Base-by-base conservation (phyloP, 768 basidiomycete genomes). In the Boletus sp. region DNA sequence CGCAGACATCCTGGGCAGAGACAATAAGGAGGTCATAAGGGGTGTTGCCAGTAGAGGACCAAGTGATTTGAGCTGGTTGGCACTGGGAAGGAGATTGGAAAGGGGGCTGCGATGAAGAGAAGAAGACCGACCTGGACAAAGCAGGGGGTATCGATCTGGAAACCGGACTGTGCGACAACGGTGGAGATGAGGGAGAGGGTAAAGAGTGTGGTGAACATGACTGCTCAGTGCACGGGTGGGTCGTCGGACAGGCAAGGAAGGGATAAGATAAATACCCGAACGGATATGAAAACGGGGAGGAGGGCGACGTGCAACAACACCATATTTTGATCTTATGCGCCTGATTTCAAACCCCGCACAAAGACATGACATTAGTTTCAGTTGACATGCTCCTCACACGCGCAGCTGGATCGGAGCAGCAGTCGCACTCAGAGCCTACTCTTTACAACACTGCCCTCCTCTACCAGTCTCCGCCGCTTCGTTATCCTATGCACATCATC, bases 141-240 rank as follows among this genome's bases (percentile, higher is more conserved):
- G 4, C 49, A 9, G 38, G 87, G 85, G 25, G 79, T 79, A 59
- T 63, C 65, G 63, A 90, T 73, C 39, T 72, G 65, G 60, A 89
- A 79, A 19, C 72, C 75, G 54, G 57, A 58, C 41, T 65, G 64
- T 1, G 88, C 84, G 50, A 79, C 61, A 51, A 75, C 83, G 65
- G 74, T 74, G 58, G 66, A 75, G 64, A 82, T 62, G 69, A 84
- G 81, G 64, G 86, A 77, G 74, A 82, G 68, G 56, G 80, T 79
- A 88, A 89, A 48, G 88, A 91, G 73, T 74, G 90, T 88, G 76
- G 82, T 74, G 80, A 84, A 84, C 90, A 91, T 92, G 72, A 70
- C 72, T 61, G 58, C 56, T 57, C 58, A 38, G 59, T 33, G 37
- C 58, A 25, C 25, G 17, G 3, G 48, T 21, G 37, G 23, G 37